These are phyloP conservation scores for Fagus crenata DNA, from an alignment of 306 rosid species.

Conservation along the genomic window DNA sequence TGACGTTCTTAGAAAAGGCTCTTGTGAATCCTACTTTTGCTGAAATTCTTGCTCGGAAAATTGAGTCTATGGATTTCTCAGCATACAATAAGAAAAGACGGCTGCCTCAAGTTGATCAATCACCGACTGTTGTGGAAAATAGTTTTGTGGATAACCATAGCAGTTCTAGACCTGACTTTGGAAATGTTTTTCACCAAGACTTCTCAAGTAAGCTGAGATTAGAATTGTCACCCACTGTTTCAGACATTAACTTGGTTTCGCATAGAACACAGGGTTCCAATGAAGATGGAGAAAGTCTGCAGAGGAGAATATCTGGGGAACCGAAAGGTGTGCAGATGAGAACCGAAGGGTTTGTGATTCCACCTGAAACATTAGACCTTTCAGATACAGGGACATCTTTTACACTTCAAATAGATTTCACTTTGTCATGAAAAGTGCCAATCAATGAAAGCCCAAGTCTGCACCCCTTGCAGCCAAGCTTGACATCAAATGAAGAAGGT, in stretches of 20 bases:
- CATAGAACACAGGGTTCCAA: no score
- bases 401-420: constrained; percentile 70
- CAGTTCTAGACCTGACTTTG: constrained; percentile 65
- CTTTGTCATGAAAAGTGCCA: constrained; percentile 45
- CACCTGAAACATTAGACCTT: constrained; percentile 76
- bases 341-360: constrained; percentile 50
- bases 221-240: no score
- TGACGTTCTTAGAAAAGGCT: constrained; percentile 57
- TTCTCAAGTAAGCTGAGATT: no score
- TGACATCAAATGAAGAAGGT: no score
- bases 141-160: constrained; percentile 63
- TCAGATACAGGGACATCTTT: constrained; percentile 92
- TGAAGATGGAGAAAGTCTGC: no score
- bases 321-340: constrained; percentile 50
- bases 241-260: no score
- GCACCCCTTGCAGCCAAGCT: no score
- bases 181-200: constrained; percentile 75
- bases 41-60: constrained; percentile 62
- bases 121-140: constrained; percentile 52
- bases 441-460: no score
- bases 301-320: constrained; percentile 58
- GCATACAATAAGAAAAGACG: constrained; percentile 87
- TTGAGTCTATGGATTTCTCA: constrained; percentile 75
- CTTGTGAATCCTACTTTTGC: constrained; percentile 65
- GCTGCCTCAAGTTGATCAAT: constrained; percentile 59